These are phyloP conservation scores for Xylaria sp. DNA, from an alignment of 2,329 filamentous ascomycete species.

Conservation along the genomic window DNA sequence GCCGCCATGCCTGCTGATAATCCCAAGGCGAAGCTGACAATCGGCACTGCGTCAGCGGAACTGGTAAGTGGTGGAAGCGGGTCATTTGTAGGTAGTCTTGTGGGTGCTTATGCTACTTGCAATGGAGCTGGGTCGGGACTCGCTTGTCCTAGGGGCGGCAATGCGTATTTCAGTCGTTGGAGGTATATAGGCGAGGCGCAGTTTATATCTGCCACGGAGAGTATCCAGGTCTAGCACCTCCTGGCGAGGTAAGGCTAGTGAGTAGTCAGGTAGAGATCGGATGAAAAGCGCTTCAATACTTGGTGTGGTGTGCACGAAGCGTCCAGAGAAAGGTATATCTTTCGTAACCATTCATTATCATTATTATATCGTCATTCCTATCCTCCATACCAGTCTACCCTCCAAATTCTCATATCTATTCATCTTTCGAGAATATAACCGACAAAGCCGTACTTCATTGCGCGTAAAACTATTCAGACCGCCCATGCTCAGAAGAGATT, in stretches of 20 bases:
- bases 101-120: constrained; percentile 46
- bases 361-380: neutral
- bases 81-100: constrained; percentile 42
- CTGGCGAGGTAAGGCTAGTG: too few species aligned
- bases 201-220: constrained; percentile 35
- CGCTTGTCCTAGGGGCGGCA: constrained; percentile 38
- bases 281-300: too few species aligned
- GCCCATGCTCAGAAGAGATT: too few species aligned
- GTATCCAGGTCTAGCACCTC: constrained; percentile 13
- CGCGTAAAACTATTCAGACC: too few species aligned
- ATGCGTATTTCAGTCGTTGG: constrained; percentile 41
- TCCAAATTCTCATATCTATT: neutral
- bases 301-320: too few species aligned
- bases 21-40: constrained; percentile 22
- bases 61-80: constrained; percentile 44
- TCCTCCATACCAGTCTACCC: neutral
- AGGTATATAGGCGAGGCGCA: constrained; percentile 35
- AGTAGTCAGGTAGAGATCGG: too few species aligned
- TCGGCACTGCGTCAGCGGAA: constrained; percentile 39
- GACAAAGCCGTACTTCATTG: neutral
- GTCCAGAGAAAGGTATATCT: neutral
- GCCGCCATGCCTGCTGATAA: constrained; percentile 34
- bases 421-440: too few species aligned
- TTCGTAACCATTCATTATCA: neutral
- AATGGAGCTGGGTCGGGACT: constrained; percentile 42